Conservation (phyloP, 805 yeast species). For the Lachancea nothofagi region DNA sequence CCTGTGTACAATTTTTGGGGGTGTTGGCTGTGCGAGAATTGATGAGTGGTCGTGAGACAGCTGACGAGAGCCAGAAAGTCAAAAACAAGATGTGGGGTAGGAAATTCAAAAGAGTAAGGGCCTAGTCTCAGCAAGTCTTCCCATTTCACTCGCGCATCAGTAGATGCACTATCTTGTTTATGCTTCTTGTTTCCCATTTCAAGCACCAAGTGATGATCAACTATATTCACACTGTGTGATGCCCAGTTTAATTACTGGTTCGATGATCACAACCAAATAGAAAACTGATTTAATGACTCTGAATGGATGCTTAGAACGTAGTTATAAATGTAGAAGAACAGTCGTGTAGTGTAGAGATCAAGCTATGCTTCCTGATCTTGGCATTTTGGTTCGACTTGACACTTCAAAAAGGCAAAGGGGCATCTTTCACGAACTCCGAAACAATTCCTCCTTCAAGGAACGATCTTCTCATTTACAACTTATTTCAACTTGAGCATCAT, state of each 20-base stretch:
- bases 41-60: slow-evolving; percentile 39
- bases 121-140: neutral
- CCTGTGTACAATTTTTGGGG: slow-evolving; percentile 36
- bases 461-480: too few species aligned
- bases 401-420: too few species aligned
- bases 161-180: slow-evolving; percentile 5
- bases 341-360: too few species aligned
- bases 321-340: too few species aligned
- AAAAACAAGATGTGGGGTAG: too few species aligned
- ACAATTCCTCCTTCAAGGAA: neutral
- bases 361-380: too few species aligned
- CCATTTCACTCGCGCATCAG: slow-evolving; percentile 5
- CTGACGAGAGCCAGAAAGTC: slow-evolving; percentile 23
- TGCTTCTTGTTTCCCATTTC: neutral
- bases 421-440: too few species aligned
- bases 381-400: too few species aligned
- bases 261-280: slow-evolving; percentile 32
- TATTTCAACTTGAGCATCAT: neutral
- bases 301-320: slow-evolving; percentile 15
- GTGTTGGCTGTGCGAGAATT: slow-evolving; percentile 32
- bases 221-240: slow-evolving; percentile 38
- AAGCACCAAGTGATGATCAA: slow-evolving; percentile 12
- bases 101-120: too few species aligned
- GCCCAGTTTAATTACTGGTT: slow-evolving; percentile 26
- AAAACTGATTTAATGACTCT: slow-evolving; percentile 40